Percentiles rank a stretch among this genome's conserved stretches.
Evolutionary conservation across 2,329 filamentous ascomycete species (phyloP).

Genomic region (Cladosporium sp.): DNA sequence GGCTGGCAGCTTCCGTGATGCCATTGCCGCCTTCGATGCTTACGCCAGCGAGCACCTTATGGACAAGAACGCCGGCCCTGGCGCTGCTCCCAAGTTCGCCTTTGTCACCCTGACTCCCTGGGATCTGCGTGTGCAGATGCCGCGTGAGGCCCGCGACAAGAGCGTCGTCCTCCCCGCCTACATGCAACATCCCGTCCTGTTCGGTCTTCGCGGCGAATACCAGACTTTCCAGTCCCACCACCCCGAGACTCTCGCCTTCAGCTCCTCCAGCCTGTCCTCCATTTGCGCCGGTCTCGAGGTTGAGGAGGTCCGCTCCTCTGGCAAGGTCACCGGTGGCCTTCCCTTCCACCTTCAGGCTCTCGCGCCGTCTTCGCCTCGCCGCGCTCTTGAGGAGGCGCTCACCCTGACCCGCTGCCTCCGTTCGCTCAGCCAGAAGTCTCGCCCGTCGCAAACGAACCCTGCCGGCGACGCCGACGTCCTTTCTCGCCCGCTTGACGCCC

Average conservation of each 20-base stretch:
- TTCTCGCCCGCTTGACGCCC: conserved; percentile 90
- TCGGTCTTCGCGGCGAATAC: conserved; percentile 94
- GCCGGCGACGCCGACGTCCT: conserved; percentile 93
- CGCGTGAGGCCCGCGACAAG: conserved; percentile 96
- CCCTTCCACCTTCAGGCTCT: conserved; percentile 96
- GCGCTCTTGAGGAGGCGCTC: conserved; percentile 95
- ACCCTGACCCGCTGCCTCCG: conserved; percentile 88
- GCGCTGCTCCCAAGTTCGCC: conserved; percentile 63
- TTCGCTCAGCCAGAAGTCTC: conserved; percentile 91
- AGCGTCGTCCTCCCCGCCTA: conserved; percentile 93
- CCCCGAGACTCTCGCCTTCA: conserved; percentile 93
- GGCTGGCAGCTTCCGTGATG: conserved; percentile 94
- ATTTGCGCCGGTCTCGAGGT: conserved; percentile 98
- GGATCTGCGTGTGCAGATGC: conserved; percentile 96
- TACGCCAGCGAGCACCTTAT: conserved; percentile 90
- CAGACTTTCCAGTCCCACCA: conserved; percentile 98
- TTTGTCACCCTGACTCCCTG: conserved; percentile 98
- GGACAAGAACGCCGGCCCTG: conserved; percentile 64
- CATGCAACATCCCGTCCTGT: conserved; percentile 94
- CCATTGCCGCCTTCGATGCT: conserved; percentile 87
- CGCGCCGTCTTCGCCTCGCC: conserved; percentile 87
- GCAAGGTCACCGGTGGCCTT: conserved; percentile 96
- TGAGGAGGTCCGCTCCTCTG: conserved; percentile 93
- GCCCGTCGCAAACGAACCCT: conserved; percentile 55
- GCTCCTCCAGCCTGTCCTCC: conserved; percentile 89